These are phyloP conservation scores for Coprinopsis marcescibilis DNA, from an alignment of 768 basidiomycete genomes.

Conservation along the genomic window DNA sequence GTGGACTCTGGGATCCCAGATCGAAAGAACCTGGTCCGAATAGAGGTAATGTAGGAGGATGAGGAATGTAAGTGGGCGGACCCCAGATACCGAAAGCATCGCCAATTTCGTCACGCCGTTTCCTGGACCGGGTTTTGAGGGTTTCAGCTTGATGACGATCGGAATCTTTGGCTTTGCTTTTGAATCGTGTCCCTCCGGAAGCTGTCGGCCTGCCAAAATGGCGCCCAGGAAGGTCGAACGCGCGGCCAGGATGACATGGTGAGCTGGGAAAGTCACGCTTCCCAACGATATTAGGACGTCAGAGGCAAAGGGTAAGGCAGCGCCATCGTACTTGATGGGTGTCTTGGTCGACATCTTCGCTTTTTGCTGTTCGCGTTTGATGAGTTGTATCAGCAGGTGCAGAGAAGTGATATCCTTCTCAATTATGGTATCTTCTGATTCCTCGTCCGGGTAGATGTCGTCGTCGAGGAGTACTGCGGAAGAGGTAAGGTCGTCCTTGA, in stretches of 20 bases:
- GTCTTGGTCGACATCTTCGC: conserved; percentile 17
- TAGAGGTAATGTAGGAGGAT: conserved; percentile 85
- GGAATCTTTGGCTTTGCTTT: conserved; percentile 23
- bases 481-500: not conserved
- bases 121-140: conserved; percentile 19
- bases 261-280: conserved; percentile 49
- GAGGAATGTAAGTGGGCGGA: conserved; percentile 61
- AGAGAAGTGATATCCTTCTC: conserved; percentile 31
- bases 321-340: conserved; percentile 13
- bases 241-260: conserved; percentile 59
- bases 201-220: too few relatives aligned
- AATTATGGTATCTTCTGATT: conserved; percentile 32
- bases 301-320: conserved; percentile 44
- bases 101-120: conserved; percentile 18
- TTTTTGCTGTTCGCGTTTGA: conserved; percentile 23
- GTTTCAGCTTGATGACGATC: conserved; percentile 26
- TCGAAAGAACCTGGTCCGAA: conserved; percentile 71
- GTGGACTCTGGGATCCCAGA: conserved; percentile 81
- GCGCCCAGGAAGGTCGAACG: conserved; percentile 44
- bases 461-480: not conserved
- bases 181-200: conserved; percentile 26
- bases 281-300: conserved; percentile 51
- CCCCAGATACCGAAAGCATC: conserved; percentile 44
- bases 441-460: conserved; percentile 26
- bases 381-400: conserved; percentile 26